Base-by-base conservation (phyloP, 352 stramenopile genomes). In the Globisporangium megalacanthum region DNA sequence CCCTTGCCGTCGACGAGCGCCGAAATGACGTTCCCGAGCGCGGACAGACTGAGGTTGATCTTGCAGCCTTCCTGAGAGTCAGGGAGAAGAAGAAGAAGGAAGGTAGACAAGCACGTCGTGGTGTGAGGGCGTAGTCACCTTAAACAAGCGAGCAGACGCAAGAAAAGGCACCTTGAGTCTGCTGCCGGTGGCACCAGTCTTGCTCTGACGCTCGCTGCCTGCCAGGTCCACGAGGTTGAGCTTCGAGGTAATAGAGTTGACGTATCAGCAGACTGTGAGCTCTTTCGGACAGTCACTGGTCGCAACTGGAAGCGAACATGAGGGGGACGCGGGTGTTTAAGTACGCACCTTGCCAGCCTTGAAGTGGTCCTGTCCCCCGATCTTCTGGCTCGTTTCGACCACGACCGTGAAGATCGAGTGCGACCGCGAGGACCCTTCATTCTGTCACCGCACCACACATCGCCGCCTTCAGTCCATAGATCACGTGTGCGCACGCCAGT, bases 321-420 rank as follows among this genome's bases (percentile, higher is more conserved):
- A 14, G 20, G n/a, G 39, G 14, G 39, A 19, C 15, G 17, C 41
- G 41, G 9, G 25, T 4, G 25, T 29, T 29, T 29, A 29, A 29
- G 25, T 29, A 13, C 42, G 42, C 64, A 92, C 82, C 66, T 92
- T 92, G 25, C 81, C 85, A n/a, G 81, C 83, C 51, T 88, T 86
- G 49, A 95, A 91, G 35, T 84, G 77, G 15, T 95, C 79, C 49
- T 91, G 60, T 3, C 70, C 77, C 11, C 68, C 78, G 25, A 90
- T 72, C 49, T 89, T 94, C 62, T 94, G 75, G 39, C 76, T 89
- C 14, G 79, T 86, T 63, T 95, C 81, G 6, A 95, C 78, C 2
- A 90, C 77, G 6, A 95, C 73, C 14, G 83, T 90, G 62, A 95
- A 95, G 36, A 95, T 95, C 13, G 81, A 92, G 62, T 95, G 85